Conservation (phyloP, 179 eudicot genomes). For the Gypsophila paniculata region DNA sequence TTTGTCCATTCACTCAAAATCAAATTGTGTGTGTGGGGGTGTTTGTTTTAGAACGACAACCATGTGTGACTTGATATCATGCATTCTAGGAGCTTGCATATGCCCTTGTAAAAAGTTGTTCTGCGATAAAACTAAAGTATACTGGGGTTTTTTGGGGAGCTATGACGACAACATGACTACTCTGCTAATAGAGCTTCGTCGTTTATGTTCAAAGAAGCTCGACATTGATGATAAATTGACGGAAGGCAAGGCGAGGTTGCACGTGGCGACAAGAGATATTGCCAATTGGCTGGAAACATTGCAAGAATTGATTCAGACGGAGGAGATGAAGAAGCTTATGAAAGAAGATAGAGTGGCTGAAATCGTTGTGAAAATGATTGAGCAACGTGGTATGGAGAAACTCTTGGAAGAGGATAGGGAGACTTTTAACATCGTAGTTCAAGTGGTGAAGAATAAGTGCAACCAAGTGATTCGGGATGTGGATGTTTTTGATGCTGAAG, state of each 20-base stretch:
- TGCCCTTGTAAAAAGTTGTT: not conserved
- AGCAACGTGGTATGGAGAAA: not conserved
- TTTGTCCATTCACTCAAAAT: no score
- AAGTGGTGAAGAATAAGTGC: not conserved
- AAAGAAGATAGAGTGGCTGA: not conserved
- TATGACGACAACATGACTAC: not conserved
- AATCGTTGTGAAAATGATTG: slow-evolving; percentile 1
- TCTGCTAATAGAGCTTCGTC: not conserved
- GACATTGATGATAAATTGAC: not conserved
- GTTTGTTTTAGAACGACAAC: no score
- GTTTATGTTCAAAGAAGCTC: not conserved
- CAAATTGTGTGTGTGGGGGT: no score
- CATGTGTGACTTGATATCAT: no score
- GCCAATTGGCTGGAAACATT: not conserved
- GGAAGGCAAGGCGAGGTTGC: not conserved
- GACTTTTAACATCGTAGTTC: not conserved
- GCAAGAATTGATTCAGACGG: not conserved
- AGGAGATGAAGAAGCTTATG: slow-evolving; percentile 3
- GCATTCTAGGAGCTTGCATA: not conserved
- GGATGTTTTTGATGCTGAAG: not conserved
- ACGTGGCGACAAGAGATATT: not conserved
- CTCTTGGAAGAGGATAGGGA: not conserved
- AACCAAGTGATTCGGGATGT: not conserved
- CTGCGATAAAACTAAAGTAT: not conserved
- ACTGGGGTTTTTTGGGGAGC: not conserved